Evolutionary conservation across 148 eudicot genomes (phyloP).

Genomic region (Rhododendron kiyosumense): DNA sequence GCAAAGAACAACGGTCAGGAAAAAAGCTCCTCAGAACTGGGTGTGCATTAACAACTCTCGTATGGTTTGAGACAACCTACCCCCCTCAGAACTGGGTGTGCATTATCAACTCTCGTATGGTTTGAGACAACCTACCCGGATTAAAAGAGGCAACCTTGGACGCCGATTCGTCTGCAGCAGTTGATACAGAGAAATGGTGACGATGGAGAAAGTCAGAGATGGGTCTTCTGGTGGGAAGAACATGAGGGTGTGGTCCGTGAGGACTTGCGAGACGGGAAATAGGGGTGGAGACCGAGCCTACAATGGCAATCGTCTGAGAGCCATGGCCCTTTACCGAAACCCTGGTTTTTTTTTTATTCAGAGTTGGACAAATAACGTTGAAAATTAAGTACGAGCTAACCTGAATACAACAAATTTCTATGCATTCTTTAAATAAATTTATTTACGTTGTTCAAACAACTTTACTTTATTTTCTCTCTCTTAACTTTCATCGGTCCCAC

Average conservation of each 20-base stretch:
- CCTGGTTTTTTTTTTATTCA: not conserved
- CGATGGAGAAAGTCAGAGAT: not conserved
- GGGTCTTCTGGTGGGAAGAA: not conserved
- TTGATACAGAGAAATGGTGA: not conserved
- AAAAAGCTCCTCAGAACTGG: not conserved
- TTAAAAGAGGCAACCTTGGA: not conserved
- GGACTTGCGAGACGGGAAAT: not conserved
- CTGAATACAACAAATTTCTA: too few species aligned
- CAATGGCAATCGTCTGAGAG: not conserved
- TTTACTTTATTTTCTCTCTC: too few species aligned
- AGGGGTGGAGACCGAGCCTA: not conserved
- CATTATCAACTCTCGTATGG: not conserved
- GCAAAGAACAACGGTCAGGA: not conserved
- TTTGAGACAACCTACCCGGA: not conserved
- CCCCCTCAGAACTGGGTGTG: not conserved
- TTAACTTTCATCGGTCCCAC: too few species aligned
- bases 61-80: not conserved
- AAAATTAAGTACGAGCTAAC: too few species aligned
- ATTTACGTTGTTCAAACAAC: too few species aligned
- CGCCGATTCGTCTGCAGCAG: not conserved
- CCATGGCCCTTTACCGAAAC: not conserved
- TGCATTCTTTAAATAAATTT: too few species aligned
- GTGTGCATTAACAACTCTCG: too few species aligned
- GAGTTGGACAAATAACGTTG: not conserved
- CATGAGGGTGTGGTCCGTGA: not conserved